phyloP scores from a whole-genome alignment of 768 basidiomycete genomes.

The Cystofilobasidium bisporidii region DNA sequence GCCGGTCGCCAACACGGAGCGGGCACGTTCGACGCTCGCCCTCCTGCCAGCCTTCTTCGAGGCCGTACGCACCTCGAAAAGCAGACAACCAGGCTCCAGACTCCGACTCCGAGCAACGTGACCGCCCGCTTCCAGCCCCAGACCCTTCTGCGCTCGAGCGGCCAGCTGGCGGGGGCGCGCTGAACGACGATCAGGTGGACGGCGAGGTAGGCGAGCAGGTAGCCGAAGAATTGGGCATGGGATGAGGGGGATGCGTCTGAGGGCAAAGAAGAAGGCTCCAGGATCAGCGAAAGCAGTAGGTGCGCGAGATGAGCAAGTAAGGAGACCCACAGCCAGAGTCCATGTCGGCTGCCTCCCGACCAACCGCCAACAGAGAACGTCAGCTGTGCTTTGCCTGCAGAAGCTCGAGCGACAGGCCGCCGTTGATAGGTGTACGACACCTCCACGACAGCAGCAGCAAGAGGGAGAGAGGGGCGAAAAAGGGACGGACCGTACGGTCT shows the following conservation, averaged over 20 bases:
- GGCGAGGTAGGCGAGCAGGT: constrained; percentile 18
- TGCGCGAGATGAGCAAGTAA: neutral
- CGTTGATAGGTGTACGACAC: no score
- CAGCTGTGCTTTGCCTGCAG: no score
- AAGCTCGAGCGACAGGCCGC: no score
- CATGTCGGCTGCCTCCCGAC: constrained; percentile 9
- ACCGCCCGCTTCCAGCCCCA: constrained; percentile 17
- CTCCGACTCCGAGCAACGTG: constrained; percentile 6
- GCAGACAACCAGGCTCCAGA: constrained; percentile 14
- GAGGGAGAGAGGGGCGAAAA: neutral
- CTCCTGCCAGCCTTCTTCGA: no score
- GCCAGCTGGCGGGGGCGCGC: constrained; percentile 12
- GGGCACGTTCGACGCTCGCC: no score
- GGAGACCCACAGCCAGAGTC: constrained; percentile 14
- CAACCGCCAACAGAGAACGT: no score
- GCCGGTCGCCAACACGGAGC: neutral
- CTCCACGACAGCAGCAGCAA: no score
- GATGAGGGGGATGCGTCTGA: constrained; percentile 23
- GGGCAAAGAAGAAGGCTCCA: neutral
- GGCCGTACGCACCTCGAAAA: constrained; percentile 24
- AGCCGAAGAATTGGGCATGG: constrained; percentile 28
- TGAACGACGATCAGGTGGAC: constrained; percentile 19
- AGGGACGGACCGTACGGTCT: constrained; percentile 18
- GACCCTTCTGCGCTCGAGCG: neutral
- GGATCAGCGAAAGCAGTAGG: neutral